Conservation (phyloP, 2,329 filamentous ascomycete species). For the Mycocentrospora acerina region DNA sequence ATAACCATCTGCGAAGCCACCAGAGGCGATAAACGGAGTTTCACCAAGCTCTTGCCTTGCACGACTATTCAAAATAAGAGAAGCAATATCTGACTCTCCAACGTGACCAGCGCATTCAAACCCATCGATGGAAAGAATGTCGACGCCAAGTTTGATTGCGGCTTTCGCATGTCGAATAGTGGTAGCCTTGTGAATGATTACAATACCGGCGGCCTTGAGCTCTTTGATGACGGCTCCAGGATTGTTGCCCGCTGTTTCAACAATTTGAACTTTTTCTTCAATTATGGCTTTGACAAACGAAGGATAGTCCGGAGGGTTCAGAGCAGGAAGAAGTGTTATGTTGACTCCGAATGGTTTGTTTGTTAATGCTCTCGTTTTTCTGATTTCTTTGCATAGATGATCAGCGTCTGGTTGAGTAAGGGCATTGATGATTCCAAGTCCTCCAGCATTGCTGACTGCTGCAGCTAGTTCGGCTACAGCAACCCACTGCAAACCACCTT, state of each 20-base stretch:
- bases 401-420: constrained; percentile 92
- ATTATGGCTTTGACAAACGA: constrained; percentile 92
- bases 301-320: constrained; percentile 87
- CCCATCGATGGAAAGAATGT: constrained; percentile 93
- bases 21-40: constrained; percentile 90
- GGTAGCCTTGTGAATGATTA: constrained; percentile 95
- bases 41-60: constrained; percentile 78
- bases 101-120: constrained; percentile 94
- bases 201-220: constrained; percentile 77
- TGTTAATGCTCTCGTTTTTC: constrained; percentile 77
- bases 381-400: constrained; percentile 91
- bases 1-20: constrained; percentile 92
- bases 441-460: constrained; percentile 67
- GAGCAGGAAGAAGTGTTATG: constrained; percentile 85
- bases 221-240: constrained; percentile 88
- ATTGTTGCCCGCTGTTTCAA: constrained; percentile 89
- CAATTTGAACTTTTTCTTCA: constrained; percentile 86
- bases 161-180: constrained; percentile 90
- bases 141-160: constrained; percentile 90
- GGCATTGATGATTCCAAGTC: constrained; percentile 74
- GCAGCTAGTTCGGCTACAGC: constrained; percentile 77
- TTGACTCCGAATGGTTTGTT: constrained; percentile 89
- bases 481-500: constrained; percentile 86
- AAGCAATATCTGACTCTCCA: constrained; percentile 81
- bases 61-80: constrained; percentile 80